Base-by-base conservation (phyloP, 108 stramenopile species). In the Discostella pseudostelligera region DNA sequence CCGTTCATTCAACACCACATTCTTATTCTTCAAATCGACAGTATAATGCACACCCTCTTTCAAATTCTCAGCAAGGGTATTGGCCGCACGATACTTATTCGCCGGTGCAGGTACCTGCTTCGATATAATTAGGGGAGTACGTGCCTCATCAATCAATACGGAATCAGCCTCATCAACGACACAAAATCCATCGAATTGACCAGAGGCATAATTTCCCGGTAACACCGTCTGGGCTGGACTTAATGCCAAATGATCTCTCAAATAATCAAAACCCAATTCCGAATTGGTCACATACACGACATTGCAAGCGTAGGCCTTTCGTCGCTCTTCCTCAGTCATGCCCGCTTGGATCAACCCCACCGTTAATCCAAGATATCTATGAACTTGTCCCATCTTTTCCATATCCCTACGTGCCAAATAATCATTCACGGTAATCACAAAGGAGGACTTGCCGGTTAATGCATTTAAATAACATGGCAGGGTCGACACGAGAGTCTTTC, bases 151-250 rank as follows among this genome's bases (percentile, higher is more conserved):
- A 66, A 98, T 96, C 67, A 96, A 72, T n/a, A 98, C 96, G 11
- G 91, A 93, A 69, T 98, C 97, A 3, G 96, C 96, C 69, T 98
- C 97, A 76, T 98, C 97, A 25, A 98, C 97, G 1, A 98, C 82
- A 48, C 93, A 92, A 71, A 95, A 98, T 32, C 87, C 87, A 58
- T 87, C 76, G 60, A 89, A 89, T 65, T 87, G 88, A 40, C 82
- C 82, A n/a, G n/a, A n/a, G n/a, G n/a, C n/a, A n/a, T n/a, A n/a
- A n/a, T n/a, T n/a, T 6, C 66, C 80, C 11, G 89, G 88, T 57
- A 95, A 67, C 7, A 95, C 93, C 0, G 89, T 91, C 68, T 92
- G 90, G 36, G 81, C 86, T 6, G 87, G 87, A 36, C 80, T 74
- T 28, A 89, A 58, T 0, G 87, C 86, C 67, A 95, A 72, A 65